Percentiles rank a stretch among this genome's conserved stretches.
phyloP scores from a whole-genome alignment of 768 basidiomycete genomes.

The Heimioporus sp. region DNA sequence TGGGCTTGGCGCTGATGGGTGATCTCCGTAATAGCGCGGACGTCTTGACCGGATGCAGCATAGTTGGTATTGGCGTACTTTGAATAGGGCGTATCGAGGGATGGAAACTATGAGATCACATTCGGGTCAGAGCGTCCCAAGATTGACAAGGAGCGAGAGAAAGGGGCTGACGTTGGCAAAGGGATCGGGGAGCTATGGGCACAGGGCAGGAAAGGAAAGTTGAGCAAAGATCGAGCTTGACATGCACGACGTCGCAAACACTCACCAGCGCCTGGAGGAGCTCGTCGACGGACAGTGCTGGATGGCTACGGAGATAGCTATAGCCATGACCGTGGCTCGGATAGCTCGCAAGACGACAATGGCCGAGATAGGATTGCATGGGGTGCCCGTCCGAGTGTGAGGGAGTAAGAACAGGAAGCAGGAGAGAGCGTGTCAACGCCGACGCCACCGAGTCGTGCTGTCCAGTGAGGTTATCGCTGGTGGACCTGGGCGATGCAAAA shows the following conservation, averaged over 20 bases:
- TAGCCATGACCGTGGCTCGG: not conserved
- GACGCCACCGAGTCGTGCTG: not conserved
- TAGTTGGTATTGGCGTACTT: slow-evolving; percentile 14
- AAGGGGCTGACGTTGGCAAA: slow-evolving; percentile 7
- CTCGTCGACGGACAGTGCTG: slow-evolving; percentile 13
- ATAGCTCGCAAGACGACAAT: not conserved
- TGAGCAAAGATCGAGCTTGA: no score
- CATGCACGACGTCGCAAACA: not conserved
- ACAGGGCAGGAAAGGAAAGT: no score
- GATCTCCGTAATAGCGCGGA: slow-evolving; percentile 13
- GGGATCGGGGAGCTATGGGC: slow-evolving; percentile 14
- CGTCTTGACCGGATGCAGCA: slow-evolving; percentile 10
- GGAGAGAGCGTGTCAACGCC: not conserved
- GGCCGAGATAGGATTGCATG: slow-evolving; percentile 10
- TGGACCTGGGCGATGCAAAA: not conserved
- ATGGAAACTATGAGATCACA: slow-evolving; percentile 4
- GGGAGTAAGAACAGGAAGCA: not conserved
- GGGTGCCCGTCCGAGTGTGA: not conserved
- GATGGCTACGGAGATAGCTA: slow-evolving; percentile 1
- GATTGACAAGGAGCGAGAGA: not conserved
- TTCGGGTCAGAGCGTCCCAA: not conserved
- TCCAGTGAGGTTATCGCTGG: no score
- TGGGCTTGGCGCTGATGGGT: slow-evolving; percentile 13
- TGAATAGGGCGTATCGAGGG: slow-evolving; percentile 17
- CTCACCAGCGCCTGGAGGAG: slow-evolving; percentile 10